Evolutionary conservation across 208 protist species (phyloP), one percentile per base, ranked within the genome.

Genomic region (Trypanosoma vivax): DNA sequence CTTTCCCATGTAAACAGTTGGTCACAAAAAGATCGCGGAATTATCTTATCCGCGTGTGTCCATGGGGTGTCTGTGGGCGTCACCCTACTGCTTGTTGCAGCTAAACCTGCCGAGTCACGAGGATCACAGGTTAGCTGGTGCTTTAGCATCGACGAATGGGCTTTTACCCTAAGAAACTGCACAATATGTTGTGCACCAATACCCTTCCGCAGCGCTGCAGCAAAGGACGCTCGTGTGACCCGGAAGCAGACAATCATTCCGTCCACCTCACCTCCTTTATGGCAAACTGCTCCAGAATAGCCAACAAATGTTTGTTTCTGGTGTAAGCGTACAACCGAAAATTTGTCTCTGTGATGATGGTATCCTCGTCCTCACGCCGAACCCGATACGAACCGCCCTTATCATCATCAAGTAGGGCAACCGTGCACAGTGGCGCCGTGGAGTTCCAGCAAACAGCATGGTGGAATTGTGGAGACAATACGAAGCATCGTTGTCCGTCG

Each of bases 281-380:
- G 2, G 82, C 83, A 49, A 95, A 95, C 53, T 89, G 76, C 43
- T 88, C 72, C 14, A 95, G 30, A 34, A 95, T 85, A 54, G 66
- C 67, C 29, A 95, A 67, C 50, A 95, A 60, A 19, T 89, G 81
- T 19, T 54, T 37, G 54, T 86, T 86, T 31, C 50, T 46, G 2
- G 83, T 89, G 71, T 95, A 95, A 25, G 80, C 88, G 67, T 91
- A 95, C 14, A 95, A 74, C 2, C 88, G 71, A 59, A 92, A 95
- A 60, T 95, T 95, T 14, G 88, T 91, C 52, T 95, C 84, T 16
- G 88, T 92, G 41, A 95, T 85, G 55, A 95, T 91, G n/a, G 82
- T 90, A 62, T 95, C 88, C 13, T 73, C 69, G 48, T 95, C 88
- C 63, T 95, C 88, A 14, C 77, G 69, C 7, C 84, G 81, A 24